Evolutionary conservation across 1,284 basidiomycete species (phyloP).

Genomic region (Prillingera fragicola): DNA sequence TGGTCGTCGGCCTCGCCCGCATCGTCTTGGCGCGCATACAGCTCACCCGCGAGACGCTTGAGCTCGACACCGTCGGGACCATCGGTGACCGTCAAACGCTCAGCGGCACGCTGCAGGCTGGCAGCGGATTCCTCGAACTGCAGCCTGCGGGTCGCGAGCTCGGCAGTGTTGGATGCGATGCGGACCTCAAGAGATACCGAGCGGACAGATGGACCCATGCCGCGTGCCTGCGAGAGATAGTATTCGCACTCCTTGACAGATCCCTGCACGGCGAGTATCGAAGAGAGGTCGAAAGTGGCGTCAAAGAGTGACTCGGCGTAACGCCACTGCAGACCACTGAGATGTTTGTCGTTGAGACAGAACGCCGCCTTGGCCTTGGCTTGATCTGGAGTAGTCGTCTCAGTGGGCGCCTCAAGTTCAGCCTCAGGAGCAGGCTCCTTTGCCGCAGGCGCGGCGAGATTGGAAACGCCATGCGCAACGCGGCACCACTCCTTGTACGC

Average conservation of each 20-base stretch:
- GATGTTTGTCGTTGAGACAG: conserved; percentile 34
- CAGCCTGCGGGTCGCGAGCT: conserved; percentile 62
- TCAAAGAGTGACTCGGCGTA: conserved; percentile 60
- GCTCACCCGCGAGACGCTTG: conserved; percentile 56
- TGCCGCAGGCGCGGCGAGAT: conserved; percentile 51
- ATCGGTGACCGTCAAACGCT: conserved; percentile 23
- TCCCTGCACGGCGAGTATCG: conserved; percentile 63
- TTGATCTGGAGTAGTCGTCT: background rate
- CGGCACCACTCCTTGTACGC: conserved; percentile 74
- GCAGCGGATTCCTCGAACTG: conserved; percentile 55
- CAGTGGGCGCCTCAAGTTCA: conserved; percentile 8
- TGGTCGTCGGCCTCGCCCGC: conserved; percentile 53
- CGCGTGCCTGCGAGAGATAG: conserved; percentile 66
- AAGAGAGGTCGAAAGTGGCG: conserved; percentile 60
- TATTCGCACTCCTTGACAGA: conserved; percentile 75
- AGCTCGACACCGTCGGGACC: conserved; percentile 59
- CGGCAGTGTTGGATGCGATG: conserved; percentile 60
- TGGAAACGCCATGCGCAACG: conserved; percentile 63
- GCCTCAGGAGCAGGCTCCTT: conserved; percentile 7
- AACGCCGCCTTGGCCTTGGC: conserved; percentile 5
- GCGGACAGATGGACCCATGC: conserved; percentile 62
- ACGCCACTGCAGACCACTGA: conserved; percentile 65
- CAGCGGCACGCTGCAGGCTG: conserved; percentile 55
- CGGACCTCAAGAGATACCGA: conserved; percentile 61
- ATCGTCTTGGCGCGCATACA: conserved; percentile 50